Conservation (phyloP, 2,329 filamentous ascomycete species). For the Fusarium albosuccineum region DNA sequence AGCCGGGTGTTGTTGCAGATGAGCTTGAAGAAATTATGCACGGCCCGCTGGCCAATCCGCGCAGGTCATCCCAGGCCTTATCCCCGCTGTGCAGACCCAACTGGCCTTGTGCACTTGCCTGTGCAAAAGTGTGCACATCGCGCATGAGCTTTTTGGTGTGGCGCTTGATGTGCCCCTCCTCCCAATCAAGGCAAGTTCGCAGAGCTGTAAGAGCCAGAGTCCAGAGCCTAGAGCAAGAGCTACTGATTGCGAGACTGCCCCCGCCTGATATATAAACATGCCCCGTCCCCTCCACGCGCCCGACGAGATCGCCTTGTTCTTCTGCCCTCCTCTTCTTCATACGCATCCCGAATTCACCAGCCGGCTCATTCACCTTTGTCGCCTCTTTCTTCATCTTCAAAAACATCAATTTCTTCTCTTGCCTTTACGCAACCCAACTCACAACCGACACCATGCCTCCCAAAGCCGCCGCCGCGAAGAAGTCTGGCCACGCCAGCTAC, state of each 20-base stretch:
- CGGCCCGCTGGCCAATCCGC: constrained; percentile 5
- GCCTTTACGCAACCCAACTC: constrained; percentile 37
- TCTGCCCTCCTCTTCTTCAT: constrained; percentile 50
- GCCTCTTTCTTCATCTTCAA: constrained; percentile 44
- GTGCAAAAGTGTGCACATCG: constrained; percentile 38
- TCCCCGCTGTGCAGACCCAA: constrained; percentile 22
- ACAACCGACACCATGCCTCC: constrained; percentile 65
- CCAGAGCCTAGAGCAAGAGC: constrained; percentile 41
- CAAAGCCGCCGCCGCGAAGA: constrained; percentile 67
- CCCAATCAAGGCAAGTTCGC: constrained; percentile 41
- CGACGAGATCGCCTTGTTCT: constrained; percentile 56
- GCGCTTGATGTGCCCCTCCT: constrained; percentile 44
- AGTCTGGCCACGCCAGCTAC: constrained; percentile 69
- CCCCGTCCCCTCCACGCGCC: constrained; percentile 65
- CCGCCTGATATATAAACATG: constrained; percentile 73
- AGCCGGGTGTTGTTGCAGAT: neutral
- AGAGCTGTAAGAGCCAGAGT: constrained; percentile 38
- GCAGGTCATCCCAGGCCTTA: constrained; percentile 10
- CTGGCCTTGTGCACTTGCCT: constrained; percentile 33
- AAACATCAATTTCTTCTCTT: constrained; percentile 25
- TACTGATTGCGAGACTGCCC: constrained; percentile 70
- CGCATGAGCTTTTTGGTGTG: constrained; percentile 41
- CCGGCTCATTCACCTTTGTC: constrained; percentile 30
- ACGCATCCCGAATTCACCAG: constrained; percentile 35
- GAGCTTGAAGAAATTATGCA: constrained; percentile 29